Evolutionary conservation across 2,329 filamentous ascomycete genomes (phyloP), one percentile per base, ranked within the genome.

Genomic region (Ophiostoma ips): DNA sequence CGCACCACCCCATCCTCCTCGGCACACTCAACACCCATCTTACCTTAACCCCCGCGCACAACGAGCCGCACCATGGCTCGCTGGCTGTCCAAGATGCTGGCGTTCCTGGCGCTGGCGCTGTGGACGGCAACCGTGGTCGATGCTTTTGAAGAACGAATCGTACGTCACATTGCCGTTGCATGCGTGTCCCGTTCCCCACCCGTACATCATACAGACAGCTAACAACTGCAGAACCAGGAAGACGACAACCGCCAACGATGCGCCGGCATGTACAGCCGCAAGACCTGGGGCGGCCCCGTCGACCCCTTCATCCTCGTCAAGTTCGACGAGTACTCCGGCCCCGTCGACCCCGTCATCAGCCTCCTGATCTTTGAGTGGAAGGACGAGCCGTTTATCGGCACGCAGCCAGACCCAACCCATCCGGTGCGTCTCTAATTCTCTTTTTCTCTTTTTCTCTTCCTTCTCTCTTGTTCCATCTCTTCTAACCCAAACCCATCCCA

Each of bases 281-380:
- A 80, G 61, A 76, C 83, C 47, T 96, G 90, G 90, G 87, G 87
- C 59, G 90, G 90, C 52, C 77, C 79, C 34, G 77, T 87, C 53
- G 87, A 95, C 58, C 90, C 90, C 18, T 94, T 87, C 68, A 95
- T 96, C 64, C 75, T 84, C 58, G 76, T 87, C 64, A 87, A 87
- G 62, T 94, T 95, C 61, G 66, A 74, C 68, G 61, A 72, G 68
- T 64, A 76, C 59, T 68, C 75, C 52, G 73, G 76, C 31, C 72
- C 81, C 50, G 69, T 75, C 43, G 84, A 94, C 63, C 83, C 85
- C 5, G 71, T 87, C 40, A 83, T 88, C 56, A 94, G 87, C 64
- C 68, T 95, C 58, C 73, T 95, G 48, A 83, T 98, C 55, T 98
- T 95, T 64, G 90, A 98, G 67, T 98, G 89, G 87, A 81, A 76